These are phyloP conservation scores for Bjerkandera adusta DNA, from an alignment of 1,284 basidiomycete species.

Conservation along the genomic window DNA sequence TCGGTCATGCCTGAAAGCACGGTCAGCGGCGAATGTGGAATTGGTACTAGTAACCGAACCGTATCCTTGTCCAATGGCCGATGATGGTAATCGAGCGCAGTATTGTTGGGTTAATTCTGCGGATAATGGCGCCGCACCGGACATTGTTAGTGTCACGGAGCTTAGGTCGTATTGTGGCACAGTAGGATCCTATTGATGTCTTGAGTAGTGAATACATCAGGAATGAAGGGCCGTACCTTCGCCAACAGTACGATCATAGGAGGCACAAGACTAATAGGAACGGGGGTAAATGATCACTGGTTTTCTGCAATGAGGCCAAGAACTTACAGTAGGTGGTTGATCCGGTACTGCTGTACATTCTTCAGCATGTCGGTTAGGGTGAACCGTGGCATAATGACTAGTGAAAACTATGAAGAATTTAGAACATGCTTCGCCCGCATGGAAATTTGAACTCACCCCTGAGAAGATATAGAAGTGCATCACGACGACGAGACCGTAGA, in stretches of 20 bases:
- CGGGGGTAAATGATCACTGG: too few species aligned
- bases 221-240: conserved; percentile 64
- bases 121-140: conserved; percentile 74
- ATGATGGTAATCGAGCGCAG: conserved; percentile 52
- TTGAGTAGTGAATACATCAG: background rate
- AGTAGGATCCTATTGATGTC: background rate
- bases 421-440: background rate
- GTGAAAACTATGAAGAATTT: conserved; percentile 39
- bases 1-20: conserved; percentile 15
- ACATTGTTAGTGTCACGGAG: conserved; percentile 55
- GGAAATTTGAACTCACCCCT: conserved; percentile 2
- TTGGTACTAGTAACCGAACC: conserved; percentile 35
- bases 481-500: conserved; percentile 62
- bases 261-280: conserved; percentile 56
- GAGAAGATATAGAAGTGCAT: conserved; percentile 17
- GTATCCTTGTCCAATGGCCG: conserved; percentile 65
- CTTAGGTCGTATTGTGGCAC: conserved; percentile 68
- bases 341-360: conserved; percentile 64
- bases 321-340: conserved; percentile 62
- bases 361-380: conserved; percentile 64
- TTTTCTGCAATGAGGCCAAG: conserved; percentile 9
- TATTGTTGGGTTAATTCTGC: conserved; percentile 59
- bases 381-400: conserved; percentile 77
- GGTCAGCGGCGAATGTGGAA: too few species aligned
- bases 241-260: conserved; percentile 57